Conservation (phyloP, 768 basidiomycete genomes). For the Pleurotus djamor region DNA sequence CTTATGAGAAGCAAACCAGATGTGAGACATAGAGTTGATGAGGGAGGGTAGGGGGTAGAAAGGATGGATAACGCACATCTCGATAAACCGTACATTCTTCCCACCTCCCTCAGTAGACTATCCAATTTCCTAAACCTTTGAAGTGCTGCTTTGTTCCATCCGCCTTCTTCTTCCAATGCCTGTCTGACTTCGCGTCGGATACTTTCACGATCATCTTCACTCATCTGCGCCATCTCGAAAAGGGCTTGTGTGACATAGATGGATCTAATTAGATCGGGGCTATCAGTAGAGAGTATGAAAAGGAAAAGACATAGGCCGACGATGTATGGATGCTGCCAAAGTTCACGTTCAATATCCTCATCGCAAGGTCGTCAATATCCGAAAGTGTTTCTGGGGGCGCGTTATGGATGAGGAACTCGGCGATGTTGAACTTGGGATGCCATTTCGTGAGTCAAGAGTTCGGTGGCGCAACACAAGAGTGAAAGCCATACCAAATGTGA, state of each 20-base stretch:
- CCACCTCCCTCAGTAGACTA: conserved; percentile 5
- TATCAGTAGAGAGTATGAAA: not conserved
- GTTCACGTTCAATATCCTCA: conserved; percentile 1
- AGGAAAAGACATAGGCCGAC: not conserved
- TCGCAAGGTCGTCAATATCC: not conserved
- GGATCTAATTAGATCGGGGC: not conserved
- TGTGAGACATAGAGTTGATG: not conserved
- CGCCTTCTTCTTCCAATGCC: conserved; percentile 1
- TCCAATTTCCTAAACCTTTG: conserved; percentile 3
- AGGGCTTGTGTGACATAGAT: not conserved
- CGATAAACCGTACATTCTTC: not conserved
- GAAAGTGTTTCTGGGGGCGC: not conserved
- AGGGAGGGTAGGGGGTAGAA: not conserved
- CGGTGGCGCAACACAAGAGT: no score
- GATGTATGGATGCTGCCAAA: conserved; percentile 5
- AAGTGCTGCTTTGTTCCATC: conserved; percentile 7
- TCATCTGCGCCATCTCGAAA: not conserved
- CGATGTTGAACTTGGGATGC: not conserved
- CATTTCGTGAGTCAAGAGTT: not conserved
- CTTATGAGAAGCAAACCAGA: not conserved
- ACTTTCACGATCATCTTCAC: not conserved
- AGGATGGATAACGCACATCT: not conserved
- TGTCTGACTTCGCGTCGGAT: not conserved
- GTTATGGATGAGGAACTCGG: not conserved
- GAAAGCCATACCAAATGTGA: no score